These are phyloP conservation scores for Takashimella tepidaria DNA, from an alignment of 1,284 basidiomycete genomes.

Conservation along the genomic window DNA sequence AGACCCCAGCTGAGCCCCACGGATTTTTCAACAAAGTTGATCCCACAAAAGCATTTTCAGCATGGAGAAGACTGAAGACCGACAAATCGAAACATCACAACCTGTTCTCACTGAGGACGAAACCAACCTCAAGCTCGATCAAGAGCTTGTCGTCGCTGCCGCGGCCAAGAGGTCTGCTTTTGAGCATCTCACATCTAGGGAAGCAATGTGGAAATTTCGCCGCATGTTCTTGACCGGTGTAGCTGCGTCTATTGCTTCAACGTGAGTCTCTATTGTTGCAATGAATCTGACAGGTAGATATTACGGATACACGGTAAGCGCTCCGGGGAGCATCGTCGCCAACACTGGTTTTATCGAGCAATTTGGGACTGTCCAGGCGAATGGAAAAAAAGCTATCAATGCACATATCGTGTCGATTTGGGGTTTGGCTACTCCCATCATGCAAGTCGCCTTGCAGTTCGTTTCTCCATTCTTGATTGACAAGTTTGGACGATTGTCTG, in stretches of 20 bases:
- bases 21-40: no score
- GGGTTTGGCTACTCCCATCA: constrained; percentile 1
- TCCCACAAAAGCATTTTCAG: no score
- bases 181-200: not conserved
- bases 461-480: constrained; percentile 1
- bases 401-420: constrained; percentile 5
- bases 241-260: not conserved
- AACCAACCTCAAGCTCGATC: not conserved
- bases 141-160: not conserved
- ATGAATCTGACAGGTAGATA: constrained; percentile 3
- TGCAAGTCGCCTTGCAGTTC: not conserved
- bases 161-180: not conserved
- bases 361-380: not conserved
- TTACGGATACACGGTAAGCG: constrained; percentile 9
- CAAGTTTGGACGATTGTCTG: constrained; percentile 1
- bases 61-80: no score
- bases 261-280: not conserved
- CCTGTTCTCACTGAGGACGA: no score
- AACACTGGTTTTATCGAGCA: constrained; percentile 1
- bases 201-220: not conserved
- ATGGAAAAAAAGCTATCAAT: not conserved
- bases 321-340: constrained; percentile 8
- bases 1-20: no score
- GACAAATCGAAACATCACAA: no score
- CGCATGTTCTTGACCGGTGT: not conserved